Evolutionary conservation across 2,329 filamentous ascomycete species (phyloP).

Genomic region (Parascedosporium putredinis): DNA sequence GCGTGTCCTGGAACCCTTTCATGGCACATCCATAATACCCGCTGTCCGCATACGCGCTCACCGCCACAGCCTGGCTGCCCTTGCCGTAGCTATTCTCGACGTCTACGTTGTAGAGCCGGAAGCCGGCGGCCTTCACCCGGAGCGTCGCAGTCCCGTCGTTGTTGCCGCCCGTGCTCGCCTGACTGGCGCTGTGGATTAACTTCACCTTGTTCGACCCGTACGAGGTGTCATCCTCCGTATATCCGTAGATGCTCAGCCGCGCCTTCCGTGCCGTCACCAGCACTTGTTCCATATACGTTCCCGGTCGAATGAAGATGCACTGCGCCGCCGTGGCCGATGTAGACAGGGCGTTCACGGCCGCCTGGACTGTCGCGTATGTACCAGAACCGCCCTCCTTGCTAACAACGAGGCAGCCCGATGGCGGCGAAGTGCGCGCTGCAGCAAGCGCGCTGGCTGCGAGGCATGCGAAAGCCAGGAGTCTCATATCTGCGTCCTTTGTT

Average conservation of each 20-base stretch:
- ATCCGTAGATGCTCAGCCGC: constrained; percentile 47
- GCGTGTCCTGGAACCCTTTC: constrained; percentile 38
- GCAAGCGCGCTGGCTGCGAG: constrained; percentile 10
- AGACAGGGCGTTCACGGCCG: constrained; percentile 14
- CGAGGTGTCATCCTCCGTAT: constrained; percentile 38
- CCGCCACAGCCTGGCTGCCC: constrained; percentile 35
- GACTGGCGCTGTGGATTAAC: constrained; percentile 25
- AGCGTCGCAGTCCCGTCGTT: constrained; percentile 43
- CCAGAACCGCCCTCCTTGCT: constrained; percentile 14
- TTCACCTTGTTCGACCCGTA: constrained; percentile 50
- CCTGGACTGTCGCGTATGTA: constrained; percentile 17
- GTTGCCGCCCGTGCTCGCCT: background rate
- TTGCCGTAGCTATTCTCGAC: constrained; percentile 35
- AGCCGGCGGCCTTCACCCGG: constrained; percentile 32
- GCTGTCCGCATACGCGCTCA: constrained; percentile 22
- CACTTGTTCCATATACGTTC: constrained; percentile 51
- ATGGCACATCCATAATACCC: constrained; percentile 30
- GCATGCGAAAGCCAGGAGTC: background rate
- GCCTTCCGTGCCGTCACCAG: constrained; percentile 37
- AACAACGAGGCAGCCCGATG: constrained; percentile 21
- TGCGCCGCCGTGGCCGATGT: constrained; percentile 17
- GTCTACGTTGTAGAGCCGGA: constrained; percentile 54
- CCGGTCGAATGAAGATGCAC: constrained; percentile 27
- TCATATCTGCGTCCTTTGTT: background rate
- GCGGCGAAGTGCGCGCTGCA: constrained; percentile 19